phyloP scores from a whole-genome alignment of 768 basidiomycete genomes.

The Cyclocybe cylindracea region DNA sequence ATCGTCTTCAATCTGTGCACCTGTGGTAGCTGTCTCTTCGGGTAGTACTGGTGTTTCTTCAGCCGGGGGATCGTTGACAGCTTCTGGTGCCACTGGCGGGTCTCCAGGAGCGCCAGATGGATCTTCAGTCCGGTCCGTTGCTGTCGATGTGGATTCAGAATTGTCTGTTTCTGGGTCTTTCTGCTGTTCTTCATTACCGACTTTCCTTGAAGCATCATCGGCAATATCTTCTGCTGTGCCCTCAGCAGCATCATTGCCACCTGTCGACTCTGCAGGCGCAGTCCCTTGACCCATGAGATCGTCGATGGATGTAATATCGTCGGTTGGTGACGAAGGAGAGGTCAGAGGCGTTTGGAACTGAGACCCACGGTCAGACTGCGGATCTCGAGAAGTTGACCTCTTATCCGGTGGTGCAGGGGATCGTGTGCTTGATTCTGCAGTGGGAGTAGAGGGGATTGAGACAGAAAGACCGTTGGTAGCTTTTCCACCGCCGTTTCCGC shows the following conservation, averaged over 20 bases:
- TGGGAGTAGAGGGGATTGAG: constrained; percentile 1
- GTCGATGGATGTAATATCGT: constrained; percentile 5
- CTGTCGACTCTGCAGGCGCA: background rate
- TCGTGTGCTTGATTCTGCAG: background rate
- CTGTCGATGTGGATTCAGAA: too few relatives aligned
- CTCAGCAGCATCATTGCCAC: background rate
- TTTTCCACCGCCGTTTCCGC: background rate
- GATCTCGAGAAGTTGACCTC: constrained; percentile 2
- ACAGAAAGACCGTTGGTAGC: background rate
- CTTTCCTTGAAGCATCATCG: too few relatives aligned
- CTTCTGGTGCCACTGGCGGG: too few relatives aligned
- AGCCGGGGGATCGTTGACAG: too few relatives aligned
- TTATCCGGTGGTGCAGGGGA: constrained; percentile 3
- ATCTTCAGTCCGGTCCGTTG: too few relatives aligned
- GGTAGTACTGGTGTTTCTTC: too few relatives aligned
- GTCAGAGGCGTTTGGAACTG: constrained; percentile 20
- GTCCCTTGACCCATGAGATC: background rate
- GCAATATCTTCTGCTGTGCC: background rate
- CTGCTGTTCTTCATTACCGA: too few relatives aligned
- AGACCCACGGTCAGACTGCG: constrained; percentile 13
- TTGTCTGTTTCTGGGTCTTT: too few relatives aligned
- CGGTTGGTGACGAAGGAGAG: constrained; percentile 15
- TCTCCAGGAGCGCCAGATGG: too few relatives aligned
- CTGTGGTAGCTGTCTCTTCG: too few relatives aligned
- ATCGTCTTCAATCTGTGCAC: too few relatives aligned